These are phyloP conservation scores for Rubroshorea leprosula DNA, from an alignment of 345 rosid genomes.

Conservation along the genomic window DNA sequence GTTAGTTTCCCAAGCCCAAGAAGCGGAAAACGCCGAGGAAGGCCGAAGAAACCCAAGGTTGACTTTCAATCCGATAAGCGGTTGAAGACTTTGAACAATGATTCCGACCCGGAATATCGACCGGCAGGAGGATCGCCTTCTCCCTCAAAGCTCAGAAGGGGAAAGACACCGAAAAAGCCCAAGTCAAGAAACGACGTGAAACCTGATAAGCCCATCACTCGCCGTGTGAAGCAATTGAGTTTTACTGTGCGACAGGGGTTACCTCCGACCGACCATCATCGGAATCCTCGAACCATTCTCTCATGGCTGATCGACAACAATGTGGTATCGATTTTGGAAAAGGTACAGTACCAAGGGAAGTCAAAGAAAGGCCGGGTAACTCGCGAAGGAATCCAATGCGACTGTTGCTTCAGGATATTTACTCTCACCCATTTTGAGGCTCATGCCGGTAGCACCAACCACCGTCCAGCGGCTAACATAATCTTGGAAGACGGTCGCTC, in stretches of 20 bases:
- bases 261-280: not conserved
- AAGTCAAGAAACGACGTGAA: not conserved
- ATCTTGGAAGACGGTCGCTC: constrained; percentile 34
- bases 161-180: not conserved
- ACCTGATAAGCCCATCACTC: not conserved
- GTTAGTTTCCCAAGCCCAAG: too few species aligned
- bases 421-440: constrained; percentile 18
- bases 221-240: constrained; percentile 1
- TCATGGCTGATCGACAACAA: constrained; percentile 40
- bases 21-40: not conserved
- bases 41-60: not conserved
- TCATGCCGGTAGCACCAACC: constrained; percentile 18
- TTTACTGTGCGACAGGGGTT: constrained; percentile 7
- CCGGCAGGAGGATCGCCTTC: not conserved
- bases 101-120: not conserved
- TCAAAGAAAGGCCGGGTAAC: constrained; percentile 33
- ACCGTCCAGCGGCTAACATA: constrained; percentile 25
- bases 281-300: constrained; percentile 21
- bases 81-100: not conserved
- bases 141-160: not conserved
- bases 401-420: constrained; percentile 25
- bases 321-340: constrained; percentile 20
- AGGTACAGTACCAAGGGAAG: constrained; percentile 25
- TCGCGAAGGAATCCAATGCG: constrained; percentile 24
- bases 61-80: not conserved